phyloP scores from a whole-genome alignment of 139 green algal species.

The Dunaliella sp. region DNA sequence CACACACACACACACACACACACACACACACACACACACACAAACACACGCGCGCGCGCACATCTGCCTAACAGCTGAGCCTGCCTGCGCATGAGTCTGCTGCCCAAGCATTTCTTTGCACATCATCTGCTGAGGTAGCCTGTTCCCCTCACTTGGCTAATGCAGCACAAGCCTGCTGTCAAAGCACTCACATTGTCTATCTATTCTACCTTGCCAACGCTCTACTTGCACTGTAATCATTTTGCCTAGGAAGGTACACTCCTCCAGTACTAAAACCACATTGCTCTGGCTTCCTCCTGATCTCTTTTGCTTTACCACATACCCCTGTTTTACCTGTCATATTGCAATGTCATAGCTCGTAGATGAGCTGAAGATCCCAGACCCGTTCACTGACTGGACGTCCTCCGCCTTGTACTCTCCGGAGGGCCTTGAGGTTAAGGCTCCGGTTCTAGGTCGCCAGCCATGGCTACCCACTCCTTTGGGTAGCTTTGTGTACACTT shows the following conservation, averaged over 20 bases:
- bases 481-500: conserved; percentile 76
- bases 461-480: conserved; percentile 69
- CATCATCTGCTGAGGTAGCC: conserved; percentile 68
- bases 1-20: background rate
- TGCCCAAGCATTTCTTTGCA: background rate
- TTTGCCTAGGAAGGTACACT: no score
- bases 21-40: conserved; percentile 8
- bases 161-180: no score
- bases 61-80: background rate
- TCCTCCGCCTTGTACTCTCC: conserved; percentile 63
- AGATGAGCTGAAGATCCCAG: conserved; percentile 47
- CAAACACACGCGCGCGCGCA: conserved; percentile 5
- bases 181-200: no score
- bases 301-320: conserved; percentile 26
- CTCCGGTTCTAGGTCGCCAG: conserved; percentile 62
- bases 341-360: no score
- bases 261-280: no score
- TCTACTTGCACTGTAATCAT: no score
- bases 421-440: conserved; percentile 38
- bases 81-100: background rate
- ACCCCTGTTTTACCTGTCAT: background rate
- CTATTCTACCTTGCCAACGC: no score
- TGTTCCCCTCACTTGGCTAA: conserved; percentile 68
- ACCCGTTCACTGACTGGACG: conserved; percentile 68
- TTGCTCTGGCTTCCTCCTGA: no score